Conservation (phyloP, 768 basidiomycete species). For the Tulasnella sp. region DNA sequence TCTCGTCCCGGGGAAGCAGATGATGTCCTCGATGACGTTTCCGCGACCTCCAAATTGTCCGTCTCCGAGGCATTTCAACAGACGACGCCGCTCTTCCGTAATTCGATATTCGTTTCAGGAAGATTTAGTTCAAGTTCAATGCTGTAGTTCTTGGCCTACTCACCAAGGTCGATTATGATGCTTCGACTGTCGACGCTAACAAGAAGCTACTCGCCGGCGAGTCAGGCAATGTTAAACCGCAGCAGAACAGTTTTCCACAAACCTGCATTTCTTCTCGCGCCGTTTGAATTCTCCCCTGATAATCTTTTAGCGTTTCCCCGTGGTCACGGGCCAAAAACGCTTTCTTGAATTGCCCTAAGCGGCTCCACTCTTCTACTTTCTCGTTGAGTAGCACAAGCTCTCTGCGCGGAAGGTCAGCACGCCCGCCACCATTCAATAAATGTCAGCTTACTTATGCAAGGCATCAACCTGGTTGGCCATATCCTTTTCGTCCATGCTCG, state of each 20-base stretch:
- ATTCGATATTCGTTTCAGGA: not conserved
- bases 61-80: not conserved
- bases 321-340: not conserved
- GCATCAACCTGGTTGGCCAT: not conserved
- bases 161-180: not conserved
- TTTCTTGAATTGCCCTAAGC: not conserved
- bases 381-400: not conserved
- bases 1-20: not conserved
- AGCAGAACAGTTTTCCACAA: not conserved
- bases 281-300: not conserved
- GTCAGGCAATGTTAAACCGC: not conserved
- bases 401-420: not conserved
- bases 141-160: not conserved
- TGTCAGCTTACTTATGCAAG: not conserved
- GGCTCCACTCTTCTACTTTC: not conserved
- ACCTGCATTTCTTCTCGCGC: not conserved
- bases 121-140: not conserved
- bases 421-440: not conserved
- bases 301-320: not conserved
- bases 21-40: not conserved
- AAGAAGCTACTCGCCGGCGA: not conserved
- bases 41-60: not conserved
- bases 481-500: not conserved
- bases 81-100: not conserved
- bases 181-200: not conserved